Percentiles rank a stretch among this genome's conserved stretches.
Conservation (phyloP, 139 green algal genomes). For the Coccomyxa sp. region DNA sequence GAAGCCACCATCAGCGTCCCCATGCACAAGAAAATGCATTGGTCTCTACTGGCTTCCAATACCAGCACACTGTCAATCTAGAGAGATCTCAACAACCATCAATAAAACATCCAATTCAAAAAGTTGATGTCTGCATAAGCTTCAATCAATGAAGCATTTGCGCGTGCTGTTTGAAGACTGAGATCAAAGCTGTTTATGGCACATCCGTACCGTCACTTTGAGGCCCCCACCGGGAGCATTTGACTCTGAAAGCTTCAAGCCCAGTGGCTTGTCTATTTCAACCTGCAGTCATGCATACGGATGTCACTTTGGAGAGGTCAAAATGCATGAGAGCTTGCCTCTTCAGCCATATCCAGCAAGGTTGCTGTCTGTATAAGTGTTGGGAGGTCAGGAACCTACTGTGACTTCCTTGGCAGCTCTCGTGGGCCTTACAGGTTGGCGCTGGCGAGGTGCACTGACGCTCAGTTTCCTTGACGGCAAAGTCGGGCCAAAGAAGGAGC, state of each 20-base stretch:
- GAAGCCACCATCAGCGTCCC: constrained; percentile 2
- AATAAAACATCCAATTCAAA: no score
- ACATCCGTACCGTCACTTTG: constrained; percentile 34
- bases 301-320: background rate
- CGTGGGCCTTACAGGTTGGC: background rate
- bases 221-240: constrained; percentile 62
- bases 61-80: no score
- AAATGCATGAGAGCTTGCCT: background rate
- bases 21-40: constrained; percentile 20
- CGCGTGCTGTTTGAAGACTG: background rate
- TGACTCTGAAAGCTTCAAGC: constrained; percentile 67
- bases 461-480: background rate
- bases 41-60: background rate
- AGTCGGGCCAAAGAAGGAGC: background rate
- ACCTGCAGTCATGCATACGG: constrained; percentile 42
- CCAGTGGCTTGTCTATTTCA: constrained; percentile 88
- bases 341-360: background rate
- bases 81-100: background rate
- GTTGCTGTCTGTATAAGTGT: background rate
- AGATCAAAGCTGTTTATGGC: no score
- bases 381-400: background rate
- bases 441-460: background rate
- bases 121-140: no score
- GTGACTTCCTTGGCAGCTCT: background rate
- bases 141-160: no score